Base-by-base conservation (phyloP, 257 asterid genomes). In the Pogostemon cablin region DNA sequence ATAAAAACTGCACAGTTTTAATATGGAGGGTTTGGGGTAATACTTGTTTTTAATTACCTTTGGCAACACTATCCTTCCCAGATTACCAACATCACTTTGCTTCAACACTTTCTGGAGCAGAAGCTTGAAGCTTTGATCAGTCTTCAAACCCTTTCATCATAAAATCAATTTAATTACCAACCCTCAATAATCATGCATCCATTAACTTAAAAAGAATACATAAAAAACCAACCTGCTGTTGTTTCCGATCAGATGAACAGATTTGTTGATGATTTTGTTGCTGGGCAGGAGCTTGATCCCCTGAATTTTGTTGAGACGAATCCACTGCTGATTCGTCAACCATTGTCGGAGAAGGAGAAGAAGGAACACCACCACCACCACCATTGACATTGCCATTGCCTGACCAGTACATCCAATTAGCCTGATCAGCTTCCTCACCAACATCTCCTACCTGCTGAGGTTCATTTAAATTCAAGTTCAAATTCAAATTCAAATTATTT, bases 51-150 rank as follows among this genome's bases (percentile, higher is more conserved):
- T 37, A 25, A 11, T 64, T 85, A 95, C 99, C 66, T 95, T 95
- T 40, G 99, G 99, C 83, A 95, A 69, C 76, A 95, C 99, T 34
- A 95, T 95, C 76, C 99, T 85, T 59, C 99, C 99, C 3, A 91
- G 85, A 73, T 78, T 89, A 59, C 99, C 99, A 72, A 95, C 98
- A 80, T 95, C 98, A 58, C 99, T 95, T 80, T 95, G 99, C 85
- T 95, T 95, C 83, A 95, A 77, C 62, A 95, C 99, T 77, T 95
- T 95, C 90, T 95, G 99, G 75, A 95, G 82, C 86, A 95, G 78
- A 79, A 91, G 89, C 79, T 86, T 89, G 83, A 95, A 80, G 75
- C 88, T 91, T 80, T 86, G 89, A 74, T 91, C 99, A 0, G 85
- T 62, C 74, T 85, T 91, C 81, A 68, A 84, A 2, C 87, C 84